phyloP scores from a whole-genome alignment of 139 green algal species.

The Chlorella sp. region DNA sequence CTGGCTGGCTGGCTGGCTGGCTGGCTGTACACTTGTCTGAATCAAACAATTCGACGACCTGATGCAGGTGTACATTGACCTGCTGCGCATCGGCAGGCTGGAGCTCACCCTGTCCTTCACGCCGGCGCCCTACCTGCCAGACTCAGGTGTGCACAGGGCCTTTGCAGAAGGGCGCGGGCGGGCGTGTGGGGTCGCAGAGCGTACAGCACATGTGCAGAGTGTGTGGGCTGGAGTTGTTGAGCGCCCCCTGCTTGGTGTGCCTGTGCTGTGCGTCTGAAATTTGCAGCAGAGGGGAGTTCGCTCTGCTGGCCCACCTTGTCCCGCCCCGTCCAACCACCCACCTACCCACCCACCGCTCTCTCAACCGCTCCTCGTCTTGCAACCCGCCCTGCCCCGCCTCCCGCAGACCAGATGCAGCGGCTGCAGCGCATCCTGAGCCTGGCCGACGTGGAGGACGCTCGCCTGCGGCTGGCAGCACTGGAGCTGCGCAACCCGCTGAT shows the following conservation, averaged over 20 bases:
- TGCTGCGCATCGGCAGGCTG: constrained; percentile 56
- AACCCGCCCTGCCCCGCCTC: neutral
- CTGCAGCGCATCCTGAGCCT: constrained; percentile 67
- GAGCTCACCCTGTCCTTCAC: constrained; percentile 68
- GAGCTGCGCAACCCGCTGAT: constrained; percentile 68
- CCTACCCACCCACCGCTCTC: too few relatives aligned
- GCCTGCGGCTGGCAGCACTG: constrained; percentile 65
- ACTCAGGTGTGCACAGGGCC: constrained; percentile 3
- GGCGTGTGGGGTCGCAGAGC: neutral
- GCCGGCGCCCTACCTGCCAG: constrained; percentile 48
- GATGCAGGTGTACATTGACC: constrained; percentile 63
- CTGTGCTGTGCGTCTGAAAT: too few relatives aligned
- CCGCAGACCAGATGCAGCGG: constrained; percentile 4
- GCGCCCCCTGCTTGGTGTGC: neutral
- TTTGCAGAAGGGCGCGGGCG: neutral
- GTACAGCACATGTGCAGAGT: too few relatives aligned
- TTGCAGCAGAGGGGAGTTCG: too few relatives aligned
- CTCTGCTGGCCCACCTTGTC: too few relatives aligned
- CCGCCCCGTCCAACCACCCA: too few relatives aligned
- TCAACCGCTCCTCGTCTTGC: neutral
- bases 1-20: too few relatives aligned
- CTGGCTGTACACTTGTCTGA: too few relatives aligned
- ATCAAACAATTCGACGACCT: too few relatives aligned
- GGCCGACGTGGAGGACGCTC: constrained; percentile 78
- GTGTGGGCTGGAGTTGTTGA: neutral